These are phyloP conservation scores for Xerocomus potaroensis DNA, from an alignment of 768 basidiomycete genomes.

Conservation along the genomic window DNA sequence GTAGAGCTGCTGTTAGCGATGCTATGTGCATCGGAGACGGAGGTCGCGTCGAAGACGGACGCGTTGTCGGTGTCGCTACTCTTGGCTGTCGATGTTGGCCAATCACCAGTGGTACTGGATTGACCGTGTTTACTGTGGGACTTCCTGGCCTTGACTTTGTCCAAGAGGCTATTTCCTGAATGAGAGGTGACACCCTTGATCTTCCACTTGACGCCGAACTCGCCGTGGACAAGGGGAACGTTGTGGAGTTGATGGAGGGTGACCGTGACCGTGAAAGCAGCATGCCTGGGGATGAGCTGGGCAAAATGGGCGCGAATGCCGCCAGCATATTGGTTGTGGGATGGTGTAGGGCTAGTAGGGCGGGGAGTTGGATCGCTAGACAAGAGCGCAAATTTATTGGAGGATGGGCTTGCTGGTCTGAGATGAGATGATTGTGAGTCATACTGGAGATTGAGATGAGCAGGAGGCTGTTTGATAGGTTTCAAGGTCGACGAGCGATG, in stretches of 20 bases:
- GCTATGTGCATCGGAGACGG: slow-evolving; percentile 27
- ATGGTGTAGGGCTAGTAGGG: slow-evolving; percentile 7
- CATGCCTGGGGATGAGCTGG: slow-evolving; percentile 60
- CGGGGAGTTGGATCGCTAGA: slow-evolving; percentile 1
- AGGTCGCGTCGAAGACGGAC: slow-evolving; percentile 23
- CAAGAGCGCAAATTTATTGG: not conserved
- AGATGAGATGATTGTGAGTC: not conserved
- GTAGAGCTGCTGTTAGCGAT: slow-evolving; percentile 24
- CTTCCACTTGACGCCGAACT: slow-evolving; percentile 69
- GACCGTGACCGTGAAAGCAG: slow-evolving; percentile 59
- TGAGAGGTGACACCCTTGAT: slow-evolving; percentile 53
- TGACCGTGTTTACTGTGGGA: slow-evolving; percentile 10
- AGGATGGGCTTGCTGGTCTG: slow-evolving; percentile 2
- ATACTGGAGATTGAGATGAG: slow-evolving; percentile 5
- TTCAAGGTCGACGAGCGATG: slow-evolving; percentile 21
- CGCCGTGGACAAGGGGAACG: slow-evolving; percentile 67
- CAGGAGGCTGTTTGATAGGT: slow-evolving; percentile 4
- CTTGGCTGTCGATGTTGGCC: slow-evolving; percentile 2
- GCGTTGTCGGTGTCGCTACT: slow-evolving; percentile 24
- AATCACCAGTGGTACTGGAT: not conserved
- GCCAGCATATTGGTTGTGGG: slow-evolving; percentile 1
- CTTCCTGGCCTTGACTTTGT: slow-evolving; percentile 34
- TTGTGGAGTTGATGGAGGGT: slow-evolving; percentile 64
- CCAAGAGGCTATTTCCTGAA: slow-evolving; percentile 38
- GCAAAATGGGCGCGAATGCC: slow-evolving; percentile 53